Conservation (phyloP, 441 rosid genomes). For the Pelargonium citronellum region DNA sequence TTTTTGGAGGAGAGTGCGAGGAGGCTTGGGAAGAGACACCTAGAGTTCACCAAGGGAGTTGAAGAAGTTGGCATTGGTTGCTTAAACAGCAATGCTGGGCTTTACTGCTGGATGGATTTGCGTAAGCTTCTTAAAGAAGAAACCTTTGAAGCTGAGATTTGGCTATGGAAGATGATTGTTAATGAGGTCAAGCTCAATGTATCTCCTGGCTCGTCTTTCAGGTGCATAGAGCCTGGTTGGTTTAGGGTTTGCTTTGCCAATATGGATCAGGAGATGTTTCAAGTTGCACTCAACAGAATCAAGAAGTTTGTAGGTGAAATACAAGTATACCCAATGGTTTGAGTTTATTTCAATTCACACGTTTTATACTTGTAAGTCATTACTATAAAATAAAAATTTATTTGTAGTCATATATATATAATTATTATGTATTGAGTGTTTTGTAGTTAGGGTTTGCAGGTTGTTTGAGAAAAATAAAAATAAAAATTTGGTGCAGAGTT, state of each 20-base stretch:
- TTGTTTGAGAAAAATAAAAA: too few relatives aligned
- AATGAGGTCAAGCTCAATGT: slow-evolving; percentile 48
- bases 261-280: slow-evolving; percentile 46
- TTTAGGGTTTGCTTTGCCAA: slow-evolving; percentile 63
- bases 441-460: too few relatives aligned
- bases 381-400: too few relatives aligned
- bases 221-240: slow-evolving; percentile 52
- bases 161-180: slow-evolving; percentile 39
- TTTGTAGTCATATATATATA: too few relatives aligned
- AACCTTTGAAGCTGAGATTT: slow-evolving; percentile 31
- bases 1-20: slow-evolving; percentile 28
- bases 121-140: slow-evolving; percentile 34
- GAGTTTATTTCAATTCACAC: too few relatives aligned
- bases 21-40: slow-evolving; percentile 38
- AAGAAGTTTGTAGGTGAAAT: neutral
- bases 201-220: slow-evolving; percentile 57
- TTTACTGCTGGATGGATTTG: slow-evolving; percentile 50
- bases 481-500: too few relatives aligned
- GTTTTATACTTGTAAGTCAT: too few relatives aligned
- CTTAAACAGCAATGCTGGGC: slow-evolving; percentile 47
- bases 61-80: slow-evolving; percentile 34
- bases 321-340: too few relatives aligned
- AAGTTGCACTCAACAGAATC: slow-evolving; percentile 38
- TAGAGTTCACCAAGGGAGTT: slow-evolving; percentile 32
- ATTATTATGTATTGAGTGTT: too few relatives aligned